A percentile compares a stretch with the other conserved stretches of the same genome.
These are phyloP conservation scores for Rhizophagus clarus DNA, from an alignment of 192 early-diverging fungal species.

Conservation along the genomic window DNA sequence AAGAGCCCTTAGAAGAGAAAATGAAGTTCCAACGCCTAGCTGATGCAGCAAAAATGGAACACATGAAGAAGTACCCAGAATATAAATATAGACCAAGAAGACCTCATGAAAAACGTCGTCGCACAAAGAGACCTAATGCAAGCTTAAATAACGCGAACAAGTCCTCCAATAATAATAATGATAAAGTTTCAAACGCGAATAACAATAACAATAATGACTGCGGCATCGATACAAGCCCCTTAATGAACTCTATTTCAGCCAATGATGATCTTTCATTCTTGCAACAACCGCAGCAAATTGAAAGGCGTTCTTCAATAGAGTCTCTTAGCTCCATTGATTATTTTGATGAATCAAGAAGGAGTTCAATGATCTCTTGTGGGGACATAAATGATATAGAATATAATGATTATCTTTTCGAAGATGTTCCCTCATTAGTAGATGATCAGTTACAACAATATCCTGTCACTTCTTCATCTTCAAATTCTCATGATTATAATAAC, in stretches of 20 bases:
- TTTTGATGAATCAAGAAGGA: neutral
- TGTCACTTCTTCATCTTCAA: neutral
- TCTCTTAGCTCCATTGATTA: neutral
- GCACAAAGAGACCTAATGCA: conserved; percentile 19
- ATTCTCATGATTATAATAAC: neutral
- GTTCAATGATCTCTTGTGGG: neutral
- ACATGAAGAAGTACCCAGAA: conserved; percentile 36
- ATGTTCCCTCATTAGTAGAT: neutral
- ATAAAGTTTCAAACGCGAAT: neutral
- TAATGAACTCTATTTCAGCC: neutral
- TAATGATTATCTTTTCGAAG: neutral
- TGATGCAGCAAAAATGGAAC: conserved; percentile 33
- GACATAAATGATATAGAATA: neutral
- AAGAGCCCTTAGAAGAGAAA: conserved; percentile 31
- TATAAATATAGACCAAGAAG: conserved; percentile 36
- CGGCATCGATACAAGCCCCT: neutral
- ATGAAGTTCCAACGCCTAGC: conserved; percentile 32
- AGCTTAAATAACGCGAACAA: neutral
- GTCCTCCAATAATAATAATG: neutral
- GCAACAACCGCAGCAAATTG: neutral
- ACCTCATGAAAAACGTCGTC: conserved; percentile 32
- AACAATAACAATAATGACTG: neutral
- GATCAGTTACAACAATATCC: neutral
- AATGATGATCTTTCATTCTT: neutral
- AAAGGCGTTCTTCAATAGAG: neutral